These are phyloP conservation scores for Fusarium foetens DNA, from an alignment of 2,329 filamentous ascomycete species.

Conservation along the genomic window DNA sequence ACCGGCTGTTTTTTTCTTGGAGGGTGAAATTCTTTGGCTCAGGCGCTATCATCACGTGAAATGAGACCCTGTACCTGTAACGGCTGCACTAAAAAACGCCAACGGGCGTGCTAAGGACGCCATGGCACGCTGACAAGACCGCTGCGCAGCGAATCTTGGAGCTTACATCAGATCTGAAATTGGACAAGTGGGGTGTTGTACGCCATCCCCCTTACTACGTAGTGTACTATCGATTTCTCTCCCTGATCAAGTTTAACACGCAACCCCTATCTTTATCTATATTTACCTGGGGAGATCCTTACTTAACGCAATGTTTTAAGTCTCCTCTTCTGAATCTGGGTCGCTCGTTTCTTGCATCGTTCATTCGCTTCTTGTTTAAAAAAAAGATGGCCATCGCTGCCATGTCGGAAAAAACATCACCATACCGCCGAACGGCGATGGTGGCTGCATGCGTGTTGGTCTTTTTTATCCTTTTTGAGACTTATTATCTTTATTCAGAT, in stretches of 20 bases:
- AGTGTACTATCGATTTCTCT: constrained; percentile 8
- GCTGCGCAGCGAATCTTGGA: background rate
- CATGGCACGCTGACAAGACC: background rate
- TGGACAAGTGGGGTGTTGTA: constrained; percentile 12
- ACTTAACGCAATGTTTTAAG: background rate
- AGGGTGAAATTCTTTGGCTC: background rate
- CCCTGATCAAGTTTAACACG: constrained; percentile 9
- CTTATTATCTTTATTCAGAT: constrained; percentile 19
- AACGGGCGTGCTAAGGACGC: background rate
- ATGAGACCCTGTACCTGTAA: background rate
- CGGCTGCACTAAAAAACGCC: background rate
- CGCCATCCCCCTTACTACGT: constrained; percentile 18
- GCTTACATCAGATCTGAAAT: constrained; percentile 22
- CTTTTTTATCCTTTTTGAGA: constrained; percentile 23
- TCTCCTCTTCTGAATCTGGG: background rate
- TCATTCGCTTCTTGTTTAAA: background rate
- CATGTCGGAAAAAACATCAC: constrained; percentile 15
- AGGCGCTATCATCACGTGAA: background rate
- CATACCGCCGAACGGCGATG: constrained; percentile 13
- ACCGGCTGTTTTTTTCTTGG: background rate
- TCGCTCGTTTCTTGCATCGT: background rate
- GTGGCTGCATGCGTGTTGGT: constrained; percentile 8
- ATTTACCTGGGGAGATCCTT: background rate
- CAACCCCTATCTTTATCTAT: constrained; percentile 7
- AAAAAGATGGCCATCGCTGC: constrained; percentile 7